Evolutionary conservation across 2,329 filamentous ascomycete genomes (phyloP), one percentile per base, ranked within the genome.

Genomic region (Bipolaris bicolor): DNA sequence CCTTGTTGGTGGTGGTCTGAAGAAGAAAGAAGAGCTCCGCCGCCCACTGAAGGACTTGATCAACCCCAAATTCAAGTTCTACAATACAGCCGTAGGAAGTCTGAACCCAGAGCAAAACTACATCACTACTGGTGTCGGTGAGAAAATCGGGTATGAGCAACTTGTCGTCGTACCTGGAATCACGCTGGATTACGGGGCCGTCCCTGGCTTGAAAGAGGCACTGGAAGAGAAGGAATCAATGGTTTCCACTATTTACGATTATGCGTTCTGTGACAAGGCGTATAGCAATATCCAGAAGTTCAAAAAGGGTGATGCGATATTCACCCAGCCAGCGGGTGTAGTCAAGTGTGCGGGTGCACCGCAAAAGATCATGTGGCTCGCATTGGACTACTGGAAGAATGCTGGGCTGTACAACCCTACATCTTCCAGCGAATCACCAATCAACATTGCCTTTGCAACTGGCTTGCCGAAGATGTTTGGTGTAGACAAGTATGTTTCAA

Each of bases 1-100:
- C 1, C 79, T 90, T 1, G 87, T 89, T 2, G 87, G 87, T 41
- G 86, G 84, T 37, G 87, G 87, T 3, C 79, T 90, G 37, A 89
- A 89, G 74, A 82, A 78, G 45, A 87, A 86, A 68, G 78, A 87
- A 61, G 81, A 87, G 22, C 75, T 89, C 54, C 81, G 82, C 45
- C 74, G 77, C 54, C 82, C 82, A 1, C 69, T 88, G 37, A 65
- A 76, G 4, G 76, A 75, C 46, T 69, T 89, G 47, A 73, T 89
- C 7, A 82, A 88, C 63, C 72, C 83, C n/a, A 86, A 86, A 66
- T 73, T 90, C 60, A 84, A 84, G 65, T 81, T 87, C 64, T 89
- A 89, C 77, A 79, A 81, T 56, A 74, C 82, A 1, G 70, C 73
- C 2, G 84, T 88, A 1, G 68, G 72, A 29, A 69, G 71, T 0